Conservation (phyloP, 73 alveolate species). For the Urostyla sp. region DNA sequence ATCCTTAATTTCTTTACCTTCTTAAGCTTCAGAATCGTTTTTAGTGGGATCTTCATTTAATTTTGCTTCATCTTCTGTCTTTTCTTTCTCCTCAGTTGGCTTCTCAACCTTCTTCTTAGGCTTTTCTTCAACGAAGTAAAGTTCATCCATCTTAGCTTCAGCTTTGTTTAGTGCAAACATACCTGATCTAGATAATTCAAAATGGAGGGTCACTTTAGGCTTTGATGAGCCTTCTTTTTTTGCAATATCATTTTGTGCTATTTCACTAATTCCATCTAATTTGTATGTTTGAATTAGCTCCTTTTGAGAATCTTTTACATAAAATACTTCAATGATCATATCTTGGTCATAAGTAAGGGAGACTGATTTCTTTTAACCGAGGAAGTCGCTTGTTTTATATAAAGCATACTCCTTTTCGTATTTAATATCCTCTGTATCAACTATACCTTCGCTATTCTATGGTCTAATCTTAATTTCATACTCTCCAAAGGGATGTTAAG, state of each 20-base stretch:
- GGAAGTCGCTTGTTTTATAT: slow-evolving; percentile 21
- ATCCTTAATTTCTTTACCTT: background rate
- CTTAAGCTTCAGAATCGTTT: background rate
- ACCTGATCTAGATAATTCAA: slow-evolving; percentile 34
- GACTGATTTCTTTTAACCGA: slow-evolving; percentile 33
- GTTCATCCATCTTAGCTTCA: slow-evolving; percentile 40
- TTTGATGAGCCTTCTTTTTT: background rate
- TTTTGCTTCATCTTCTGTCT: background rate
- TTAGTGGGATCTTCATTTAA: background rate
- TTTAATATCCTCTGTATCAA: background rate
- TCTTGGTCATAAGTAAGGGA: slow-evolving; percentile 32
- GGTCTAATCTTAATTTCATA: slow-evolving; percentile 40
- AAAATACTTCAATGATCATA: slow-evolving; percentile 13
- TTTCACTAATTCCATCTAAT: background rate
- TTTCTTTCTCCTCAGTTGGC: background rate
- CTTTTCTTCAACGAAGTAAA: slow-evolving; percentile 15
- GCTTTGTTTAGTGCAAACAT: slow-evolving; percentile 31
- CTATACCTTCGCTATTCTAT: background rate
- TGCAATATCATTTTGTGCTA: background rate
- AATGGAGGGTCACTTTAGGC: slow-evolving; percentile 29
- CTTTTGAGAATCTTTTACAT: background rate
- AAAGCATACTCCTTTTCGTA: slow-evolving; percentile 5
- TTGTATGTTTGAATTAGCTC: slow-evolving; percentile 8
- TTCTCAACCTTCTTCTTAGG: background rate
- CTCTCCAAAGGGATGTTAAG: slow-evolving; percentile 6